Base-by-base conservation (phyloP, 1,284 basidiomycete species). In the Apiotrichum sp. region DNA sequence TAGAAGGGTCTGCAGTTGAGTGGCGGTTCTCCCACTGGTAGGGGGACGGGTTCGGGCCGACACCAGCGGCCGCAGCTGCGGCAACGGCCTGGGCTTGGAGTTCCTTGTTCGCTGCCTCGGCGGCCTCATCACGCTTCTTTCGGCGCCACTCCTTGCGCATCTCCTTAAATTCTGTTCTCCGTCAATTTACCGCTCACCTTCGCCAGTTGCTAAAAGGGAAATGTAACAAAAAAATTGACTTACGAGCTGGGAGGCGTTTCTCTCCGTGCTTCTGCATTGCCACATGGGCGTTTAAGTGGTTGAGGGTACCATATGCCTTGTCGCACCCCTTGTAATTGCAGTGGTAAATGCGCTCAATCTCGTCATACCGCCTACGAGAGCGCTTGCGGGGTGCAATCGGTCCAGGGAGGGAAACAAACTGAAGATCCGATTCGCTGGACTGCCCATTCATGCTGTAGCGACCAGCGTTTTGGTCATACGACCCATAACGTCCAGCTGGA, bases 121-220 rank as follows among this genome's bases (percentile, higher is more conserved):
- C 64, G 6, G 55, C 55, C 29, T 55, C 53, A 64, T 89, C 88
- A 76, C 93, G 90, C 80, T 93, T 97, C 67, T 86, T 84, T 77
- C 89, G 90, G 53, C 92, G 84, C 92, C 93, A 96, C 65, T 89
- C 87, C 74, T 93, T 96, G 61, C 93, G 85, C 71, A 96, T 86
- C 69, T 97, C 95, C 74, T 96, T 97, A 81, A 98, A 98, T 79
- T 98, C 93, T 95, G 72, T 7, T 22, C 7, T 38, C 8, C 13
- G 36, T 38, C 16, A 65, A 52, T 40, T 8, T 47, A 22, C 22
- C 22, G 22, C 22, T 22, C 22, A 22, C 22, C 22, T 22, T 22
- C 22, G 22, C 22, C 22, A 22, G 22, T 22, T 22, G 22, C 22
- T 22, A 38, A 38, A 41, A 41, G n/a, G n/a, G 40, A 41, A 41